A percentile compares a stretch with the other conserved stretches of the same genome.
phyloP scores from a whole-genome alignment of 306 rosid species.

The Gastrolobium villosum region DNA sequence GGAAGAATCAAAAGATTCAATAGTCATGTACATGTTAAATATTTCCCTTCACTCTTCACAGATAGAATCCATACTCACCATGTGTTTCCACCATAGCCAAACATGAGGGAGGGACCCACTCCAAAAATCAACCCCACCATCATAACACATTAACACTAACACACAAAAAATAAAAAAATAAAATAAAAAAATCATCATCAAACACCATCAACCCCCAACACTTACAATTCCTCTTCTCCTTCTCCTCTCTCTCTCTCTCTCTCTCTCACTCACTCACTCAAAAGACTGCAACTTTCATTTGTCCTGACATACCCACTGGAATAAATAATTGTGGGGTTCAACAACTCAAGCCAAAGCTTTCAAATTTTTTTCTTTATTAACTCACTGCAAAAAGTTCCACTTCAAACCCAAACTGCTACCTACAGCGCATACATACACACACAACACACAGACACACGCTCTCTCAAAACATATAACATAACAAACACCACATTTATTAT shows the following conservation, averaged over 20 bases:
- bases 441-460: not conserved
- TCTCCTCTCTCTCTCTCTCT: slow-evolving; percentile 24
- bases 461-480: too few species aligned
- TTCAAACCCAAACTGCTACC: slow-evolving; percentile 19
- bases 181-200: not conserved
- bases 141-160: slow-evolving; percentile 18
- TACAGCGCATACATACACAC: not conserved
- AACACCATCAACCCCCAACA: not conserved
- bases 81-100: slow-evolving; percentile 55
- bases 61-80: slow-evolving; percentile 68
- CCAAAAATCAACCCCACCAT: slow-evolving; percentile 26
- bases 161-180: not conserved
- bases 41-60: not conserved
- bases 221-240: not conserved
- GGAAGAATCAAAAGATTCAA: too few species aligned
- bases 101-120: slow-evolving; percentile 50
- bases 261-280: too few species aligned
- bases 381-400: slow-evolving; percentile 42
- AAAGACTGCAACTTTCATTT: slow-evolving; percentile 4
- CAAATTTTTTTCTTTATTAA: slow-evolving; percentile 28
- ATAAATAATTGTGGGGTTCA: slow-evolving; percentile 50
- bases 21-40: too few species aligned
- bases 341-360: slow-evolving; percentile 45
- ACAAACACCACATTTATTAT: not conserved
- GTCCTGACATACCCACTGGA: slow-evolving; percentile 50